Base-by-base conservation (phyloP, 1,139 yeast species). In the Hansenula sp. region DNA sequence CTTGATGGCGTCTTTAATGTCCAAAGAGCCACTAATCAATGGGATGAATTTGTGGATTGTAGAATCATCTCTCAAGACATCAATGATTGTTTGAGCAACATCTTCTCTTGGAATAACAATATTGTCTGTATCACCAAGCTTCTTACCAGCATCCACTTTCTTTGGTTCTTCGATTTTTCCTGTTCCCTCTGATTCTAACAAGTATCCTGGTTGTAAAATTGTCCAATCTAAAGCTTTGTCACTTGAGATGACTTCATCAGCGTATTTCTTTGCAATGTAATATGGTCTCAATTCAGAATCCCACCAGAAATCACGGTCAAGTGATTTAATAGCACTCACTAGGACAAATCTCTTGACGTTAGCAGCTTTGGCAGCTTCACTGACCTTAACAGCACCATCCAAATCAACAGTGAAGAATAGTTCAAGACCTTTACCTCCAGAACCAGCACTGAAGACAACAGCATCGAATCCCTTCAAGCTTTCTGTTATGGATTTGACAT, bases 381-480 rank as follows among this genome's bases (percentile, higher is more conserved):
- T 68, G 2, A 74, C 69, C 53, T 76, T 75, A 29, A 76, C 77
- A 7, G 80, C 79, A 5, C 81, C 82, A 52, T 80, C 86, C 41
- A 79, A 62, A 52, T 81, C 88, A 13, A 80, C 76, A 20, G 69
- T 65, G 38, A 77, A 63, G 13, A 80, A 68, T 38, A 69, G 61
- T 21, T 64, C 70, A 6, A 62, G 49, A 10, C 71, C 68, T 42
- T 69, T 71, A 2, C 85, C 86, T 7, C 76, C 81, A 2, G 84
- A 77, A 6, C 87, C 87, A 1, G 82, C 86, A 34, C 75, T 65
- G 61, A 79, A 76, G 1, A 81, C 76, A 7, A 80, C 77, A 7
- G 78, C 79, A 52, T 77, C 79, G 34, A 65, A 70, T 3, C 79
- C 82, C 32, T 59, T 56, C 27, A 80, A 57, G 0, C 61, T 61